phyloP scores from a whole-genome alignment of 108 stramenopile species.

The Fistulifera pelliculosa region DNA sequence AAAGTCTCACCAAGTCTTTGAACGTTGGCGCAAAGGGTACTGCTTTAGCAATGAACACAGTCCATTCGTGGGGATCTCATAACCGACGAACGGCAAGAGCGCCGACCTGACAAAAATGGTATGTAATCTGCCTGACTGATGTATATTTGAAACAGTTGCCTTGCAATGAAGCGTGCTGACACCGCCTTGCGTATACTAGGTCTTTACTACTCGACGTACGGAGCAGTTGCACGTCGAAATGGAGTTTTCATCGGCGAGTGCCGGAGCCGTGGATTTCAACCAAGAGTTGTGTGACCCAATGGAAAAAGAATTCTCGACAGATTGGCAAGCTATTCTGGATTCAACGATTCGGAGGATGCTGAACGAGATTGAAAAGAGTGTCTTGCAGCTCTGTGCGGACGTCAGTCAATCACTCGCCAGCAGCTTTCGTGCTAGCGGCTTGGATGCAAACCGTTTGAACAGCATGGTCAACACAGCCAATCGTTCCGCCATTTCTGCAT shows the following conservation, averaged over 20 bases:
- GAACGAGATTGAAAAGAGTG: constrained; percentile 12
- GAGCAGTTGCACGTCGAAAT: constrained; percentile 23
- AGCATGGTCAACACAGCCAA: constrained; percentile 25
- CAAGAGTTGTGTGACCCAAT: constrained; percentile 34
- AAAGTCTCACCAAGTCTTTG: neutral
- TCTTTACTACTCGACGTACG: constrained; percentile 23
- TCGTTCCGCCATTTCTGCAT: constrained; percentile 15
- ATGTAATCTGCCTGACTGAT: too few species aligned
- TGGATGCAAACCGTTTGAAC: constrained; percentile 13
- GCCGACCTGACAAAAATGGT: constrained; percentile 20
- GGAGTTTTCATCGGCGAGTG: constrained; percentile 26
- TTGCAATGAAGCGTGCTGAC: neutral
- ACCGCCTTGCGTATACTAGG: constrained; percentile 3
- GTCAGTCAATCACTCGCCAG: constrained; percentile 9
- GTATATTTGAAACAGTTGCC: too few species aligned
- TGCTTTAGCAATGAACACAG: constrained; percentile 20
- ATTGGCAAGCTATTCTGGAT: constrained; percentile 34
- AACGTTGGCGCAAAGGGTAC: constrained; percentile 14
- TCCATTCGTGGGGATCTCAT: constrained; percentile 33
- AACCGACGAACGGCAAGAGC: constrained; percentile 19
- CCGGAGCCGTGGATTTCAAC: constrained; percentile 29
- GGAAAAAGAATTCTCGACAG: constrained; percentile 27
- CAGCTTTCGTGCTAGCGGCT: constrained; percentile 6
- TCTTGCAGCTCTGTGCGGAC: constrained; percentile 13
- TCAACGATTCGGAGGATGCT: constrained; percentile 10